These are phyloP conservation scores for Dichomitus squalens DNA, from an alignment of 1,284 basidiomycete species.

Conservation along the genomic window DNA sequence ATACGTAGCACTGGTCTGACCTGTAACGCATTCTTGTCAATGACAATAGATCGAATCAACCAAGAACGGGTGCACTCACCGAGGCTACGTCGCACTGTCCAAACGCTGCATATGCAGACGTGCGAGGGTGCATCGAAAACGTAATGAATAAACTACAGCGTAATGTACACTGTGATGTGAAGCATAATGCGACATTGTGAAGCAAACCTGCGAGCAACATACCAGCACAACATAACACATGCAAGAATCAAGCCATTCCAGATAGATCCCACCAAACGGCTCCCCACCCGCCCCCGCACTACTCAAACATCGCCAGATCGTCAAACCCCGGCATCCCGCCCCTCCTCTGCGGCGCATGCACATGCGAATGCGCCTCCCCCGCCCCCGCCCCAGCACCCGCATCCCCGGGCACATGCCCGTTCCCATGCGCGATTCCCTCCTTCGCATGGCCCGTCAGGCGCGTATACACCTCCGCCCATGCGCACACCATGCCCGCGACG, in stretches of 20 bases:
- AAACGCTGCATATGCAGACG: too few relatives aligned
- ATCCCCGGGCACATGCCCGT: conserved; percentile 13
- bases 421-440: conserved; percentile 6
- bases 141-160: background rate
- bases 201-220: background rate
- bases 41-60: too few relatives aligned
- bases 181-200: too few relatives aligned
- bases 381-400: too few relatives aligned
- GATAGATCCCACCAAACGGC: background rate
- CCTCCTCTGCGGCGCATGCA: conserved; percentile 1
- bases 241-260: background rate
- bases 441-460: conserved; percentile 29
- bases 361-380: too few relatives aligned
- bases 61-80: too few relatives aligned
- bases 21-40: too few relatives aligned
- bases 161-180: background rate
- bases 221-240: background rate
- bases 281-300: background rate
- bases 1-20: too few relatives aligned
- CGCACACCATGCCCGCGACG: conserved; percentile 56
- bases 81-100: too few relatives aligned
- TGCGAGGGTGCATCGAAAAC: too few relatives aligned
- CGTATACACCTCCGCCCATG: conserved; percentile 49
- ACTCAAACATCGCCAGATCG: conserved; percentile 22
- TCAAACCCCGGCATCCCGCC: conserved; percentile 33